Base-by-base conservation (phyloP, 1,284 basidiomycete genomes). In the Prillingera fragicola region DNA sequence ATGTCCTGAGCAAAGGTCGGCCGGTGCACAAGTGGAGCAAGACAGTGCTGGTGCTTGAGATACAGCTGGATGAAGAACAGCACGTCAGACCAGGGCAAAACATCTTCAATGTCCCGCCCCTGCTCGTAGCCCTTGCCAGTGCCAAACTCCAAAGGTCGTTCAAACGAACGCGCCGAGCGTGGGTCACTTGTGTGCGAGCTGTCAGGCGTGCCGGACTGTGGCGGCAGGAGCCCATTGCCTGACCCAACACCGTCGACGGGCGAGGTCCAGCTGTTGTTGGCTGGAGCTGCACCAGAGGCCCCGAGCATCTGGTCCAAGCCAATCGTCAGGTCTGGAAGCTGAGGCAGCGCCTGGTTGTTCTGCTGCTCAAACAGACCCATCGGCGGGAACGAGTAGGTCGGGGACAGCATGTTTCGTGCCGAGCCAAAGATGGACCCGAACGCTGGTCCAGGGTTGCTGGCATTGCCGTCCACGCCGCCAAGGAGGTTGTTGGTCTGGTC, bases 11-110 rank as follows among this genome's bases (percentile, higher is more conserved):
- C 50, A 32, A 62, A 60, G 5, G 54, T 58, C 27, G 60, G 60
- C 28, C 50, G 48, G 37, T 62, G 60, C 4, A 63, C 48, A 0
- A 63, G 41, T n/a, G 62, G 62, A 21, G 57, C 53, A 19, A 63
- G 41, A 10, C 50, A 53, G 38, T 63, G 60, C 28, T 63, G 59
- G 35, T 60, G 49, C 27, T 45, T 45, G 25, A 63, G 52, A 38
- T 46, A 54, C 5, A 63, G 53, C 17, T 45, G 48, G 24, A 63
- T 17, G 43, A 60, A 63, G 53, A 55, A 57, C 18, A 49, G 52
- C 24, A 57, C 50, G 38, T 61, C 57, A 4, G 39, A 24, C 57
- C 57, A 63, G 0, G 52, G 40, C 4, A 54, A 49, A 5, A 61
- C 49, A 5, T 37, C 33, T 25, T 62, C 60, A 29, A 56, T 15